Evolutionary conservation across 164 flowering plant species (phyloP), one percentile per base, ranked within the genome.

Genomic region (Cinnamomum chago): DNA sequence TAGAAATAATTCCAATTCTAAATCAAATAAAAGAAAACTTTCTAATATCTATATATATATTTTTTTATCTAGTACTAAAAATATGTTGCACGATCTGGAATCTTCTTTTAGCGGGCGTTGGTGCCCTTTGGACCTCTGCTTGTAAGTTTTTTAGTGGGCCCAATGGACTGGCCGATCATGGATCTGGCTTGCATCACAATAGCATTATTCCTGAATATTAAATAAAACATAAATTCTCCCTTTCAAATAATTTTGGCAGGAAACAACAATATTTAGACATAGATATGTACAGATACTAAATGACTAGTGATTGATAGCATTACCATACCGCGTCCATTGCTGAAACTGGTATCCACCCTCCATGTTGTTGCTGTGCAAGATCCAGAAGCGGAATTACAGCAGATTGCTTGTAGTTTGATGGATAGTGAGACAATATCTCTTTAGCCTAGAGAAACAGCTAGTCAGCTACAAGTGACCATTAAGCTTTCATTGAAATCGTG

Each of bases 341-440:
- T 65, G 99, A 96, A 82, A 96, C 99, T 51, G 99, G 87, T 24
- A 96, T 88, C 99, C 99, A 96, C 40, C 98, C 98, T 79, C 98
- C 97, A 86, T 96, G 92, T 81, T 96, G 99, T 84, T 96, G 99
- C 72, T 96, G 99, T 58, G 98, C 99, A 88, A 96, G 95, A 90
- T 96, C 99, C 67, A 96, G 85, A 76, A 96, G 83, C 80, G 98
- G 98, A 79, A 96, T 94, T 75, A 92, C 94, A 13, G 97, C 98
- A 76, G 99, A 96, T 83, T 91, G 97, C 88, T 94, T 96, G 88
- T 96, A 96, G 84, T 96, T 96, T 73, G 97, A 89, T 62, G 99
- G 99, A 78, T 96, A 96, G 81, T 92, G 94, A 76, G 98, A 91
- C 27, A 96, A 50, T 76, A 96, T 92, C 85, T 96, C 99, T 81